Evolutionary conservation across 805 yeast genomes (phyloP).

Genomic region (Spathaspora girioi): DNA sequence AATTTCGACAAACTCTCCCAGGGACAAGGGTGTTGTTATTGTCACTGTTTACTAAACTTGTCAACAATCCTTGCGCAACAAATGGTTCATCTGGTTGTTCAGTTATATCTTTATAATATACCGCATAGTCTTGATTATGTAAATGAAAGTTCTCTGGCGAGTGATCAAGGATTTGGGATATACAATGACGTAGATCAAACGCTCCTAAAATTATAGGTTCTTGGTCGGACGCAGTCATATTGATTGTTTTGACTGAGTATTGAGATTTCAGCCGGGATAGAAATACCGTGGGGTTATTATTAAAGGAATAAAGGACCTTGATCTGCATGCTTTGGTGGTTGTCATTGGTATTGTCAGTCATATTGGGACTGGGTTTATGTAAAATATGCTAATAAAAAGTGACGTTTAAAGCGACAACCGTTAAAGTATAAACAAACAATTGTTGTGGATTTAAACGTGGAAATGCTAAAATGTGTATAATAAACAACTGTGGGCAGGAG

Average conservation of each 20-base stretch:
- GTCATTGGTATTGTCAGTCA: slow-evolving; percentile 2
- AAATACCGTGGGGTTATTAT: slow-evolving; percentile 40
- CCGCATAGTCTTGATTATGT: slow-evolving; percentile 39
- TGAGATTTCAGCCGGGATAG: slow-evolving; percentile 34
- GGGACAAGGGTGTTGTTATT: slow-evolving; percentile 28
- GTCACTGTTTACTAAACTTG: slow-evolving; percentile 23
- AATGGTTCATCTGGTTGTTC: slow-evolving; percentile 49
- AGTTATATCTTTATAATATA: slow-evolving; percentile 43
- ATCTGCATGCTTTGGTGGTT: slow-evolving; percentile 39
- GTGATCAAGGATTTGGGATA: slow-evolving; percentile 32
- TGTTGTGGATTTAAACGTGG: neutral
- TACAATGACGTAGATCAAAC: slow-evolving; percentile 35
- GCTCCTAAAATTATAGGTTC: slow-evolving; percentile 39
- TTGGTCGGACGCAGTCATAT: slow-evolving; percentile 25
- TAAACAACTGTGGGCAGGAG: neutral
- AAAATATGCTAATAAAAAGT: neutral
- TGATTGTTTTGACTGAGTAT: slow-evolving; percentile 34
- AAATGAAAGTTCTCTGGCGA: slow-evolving; percentile 43
- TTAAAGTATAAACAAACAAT: neutral
- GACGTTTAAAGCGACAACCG: too few species aligned
- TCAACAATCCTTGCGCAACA: slow-evolving; percentile 39
- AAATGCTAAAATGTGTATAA: neutral
- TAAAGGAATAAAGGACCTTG: slow-evolving; percentile 43
- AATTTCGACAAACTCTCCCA: slow-evolving; percentile 57
- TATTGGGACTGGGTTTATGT: slow-evolving; percentile 3